Evolutionary conservation across 306 rosid species (phyloP), one percentile per base, ranked within the genome.

Genomic region (Parietaria judaica): DNA sequence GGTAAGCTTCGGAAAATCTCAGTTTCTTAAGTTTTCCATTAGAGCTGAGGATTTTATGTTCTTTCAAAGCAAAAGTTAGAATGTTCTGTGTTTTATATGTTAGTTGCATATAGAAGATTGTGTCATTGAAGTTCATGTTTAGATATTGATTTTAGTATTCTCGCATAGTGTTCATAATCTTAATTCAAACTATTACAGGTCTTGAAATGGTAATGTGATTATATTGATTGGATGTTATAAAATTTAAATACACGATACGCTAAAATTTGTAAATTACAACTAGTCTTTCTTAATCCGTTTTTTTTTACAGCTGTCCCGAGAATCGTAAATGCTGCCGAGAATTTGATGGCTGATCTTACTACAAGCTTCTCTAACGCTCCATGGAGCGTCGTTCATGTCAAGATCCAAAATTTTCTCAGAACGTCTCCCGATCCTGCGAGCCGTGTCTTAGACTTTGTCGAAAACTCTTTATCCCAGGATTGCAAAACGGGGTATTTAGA

Each of bases 341-440:
- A 51, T 55, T 63, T 38, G 23, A 63, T 39, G 4, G 43, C 64
- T 10, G 68, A 69, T 9, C 38, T 60, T 17, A 31, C 23, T 14
- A 17, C 65, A 41, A 45, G 39, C 31, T 15, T 48, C 39, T 41
- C 48, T 9, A 41, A 39, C 60, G 45, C 53, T 57, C 56, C 65
- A 66, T 63, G 67, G 61, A 60, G 47, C 14, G 56, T 61, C 52
- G 49, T 61, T 53, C n/a, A 23, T 23, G 31, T 23, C 31, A 78
- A 58, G 68, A 67, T 75, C 61, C 54, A 70, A 38, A 44, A 54
- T 11, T 4, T 51, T 69, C 84, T 72, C 71, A 67, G 70, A 66
- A 35, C 16, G 43, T 73, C 79, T 4, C 38, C 41, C 8, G 79
- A 83, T 52, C 86, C 88, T 16, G 79, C 86, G 67, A 72, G 79